Base-by-base conservation (phyloP, 495 filamentous ascomycete genomes). In the Lichina pygmaea region DNA sequence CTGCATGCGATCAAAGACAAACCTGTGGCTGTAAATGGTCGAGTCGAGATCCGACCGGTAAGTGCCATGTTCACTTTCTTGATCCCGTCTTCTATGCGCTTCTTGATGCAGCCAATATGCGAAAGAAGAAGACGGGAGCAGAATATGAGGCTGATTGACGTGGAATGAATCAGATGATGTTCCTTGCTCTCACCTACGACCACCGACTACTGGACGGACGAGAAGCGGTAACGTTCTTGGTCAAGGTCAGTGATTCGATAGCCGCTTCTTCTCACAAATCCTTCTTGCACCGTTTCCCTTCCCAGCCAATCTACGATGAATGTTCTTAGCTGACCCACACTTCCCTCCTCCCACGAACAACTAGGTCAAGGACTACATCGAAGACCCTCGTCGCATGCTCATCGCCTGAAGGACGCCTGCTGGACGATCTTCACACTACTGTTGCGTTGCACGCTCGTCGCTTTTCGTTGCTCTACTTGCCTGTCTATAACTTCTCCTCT, bases 1-100 rank as follows among this genome's bases (percentile, higher is more conserved):
- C 75, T 97, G n/a, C 89, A 97, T 60, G 83, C 86, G 32, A 94
- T 93, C 60, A 95, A 95, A 68, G 86, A 97, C 38, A 85, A 78
- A 55, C 72, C 86, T 0, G 79, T 94, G 36, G 86, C 66, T 30
- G 62, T 95, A 39, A 83, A 93, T 54, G 89, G 91, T 43, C 84
- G 93, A 63, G 60, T 95, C 38, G 86, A 92, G 56, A 79, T 93
- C 51, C 73, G 89, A 49, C 89, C 91, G 24, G 75, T 79, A 63
- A 49, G 69, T 15, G 16, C 42, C 8, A n/a, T 24, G 9, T 43
- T 33, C 13, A 16, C n/a, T 13, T 31, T 12, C 11, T 10, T 32
- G 30, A 17, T 46, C 1, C n/a, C 4, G 42, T 11, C 11, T 43
- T 17, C 42, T 3, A 3, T 17, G 2, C 36, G 13, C 11, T 15